Conservation (phyloP, 2,329 filamentous ascomycete genomes). For the Colletotrichum lupini region DNA sequence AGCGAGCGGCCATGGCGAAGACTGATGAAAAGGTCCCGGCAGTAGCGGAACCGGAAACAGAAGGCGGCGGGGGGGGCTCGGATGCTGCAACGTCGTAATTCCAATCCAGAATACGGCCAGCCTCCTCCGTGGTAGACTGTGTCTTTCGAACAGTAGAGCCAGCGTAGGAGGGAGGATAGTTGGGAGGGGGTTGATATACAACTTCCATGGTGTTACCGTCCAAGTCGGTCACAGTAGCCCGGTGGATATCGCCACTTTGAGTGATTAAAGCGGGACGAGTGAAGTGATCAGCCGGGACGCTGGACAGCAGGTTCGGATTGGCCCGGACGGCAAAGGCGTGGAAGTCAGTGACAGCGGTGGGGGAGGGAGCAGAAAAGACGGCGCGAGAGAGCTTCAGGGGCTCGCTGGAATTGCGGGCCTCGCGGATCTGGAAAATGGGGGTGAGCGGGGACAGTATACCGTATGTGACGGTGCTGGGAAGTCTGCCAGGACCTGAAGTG, state of each 20-base stretch:
- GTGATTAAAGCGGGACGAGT: conserved; percentile 55
- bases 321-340: conserved; percentile 76
- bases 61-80: conserved; percentile 21
- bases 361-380: conserved; percentile 75
- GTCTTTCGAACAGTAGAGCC: conserved; percentile 48
- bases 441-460: conserved; percentile 48
- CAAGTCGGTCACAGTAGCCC: conserved; percentile 76
- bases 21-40: conserved; percentile 21
- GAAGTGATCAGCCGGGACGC: neutral
- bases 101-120: conserved; percentile 60
- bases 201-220: conserved; percentile 89
- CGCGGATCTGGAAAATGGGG: conserved; percentile 58
- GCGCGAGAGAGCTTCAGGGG: conserved; percentile 60
- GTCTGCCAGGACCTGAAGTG: neutral
- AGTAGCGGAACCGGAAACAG: neutral
- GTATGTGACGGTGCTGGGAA: conserved; percentile 52
- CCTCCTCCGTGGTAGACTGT: conserved; percentile 51
- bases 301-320: conserved; percentile 59
- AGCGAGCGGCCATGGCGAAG: conserved; percentile 38
- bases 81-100: conserved; percentile 56
- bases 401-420: conserved; percentile 51
- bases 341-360: conserved; percentile 76
- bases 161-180: conserved; percentile 47
- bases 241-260: conserved; percentile 47
- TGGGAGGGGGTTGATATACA: conserved; percentile 62